Percentiles rank a stretch among this genome's conserved stretches.
These are phyloP conservation scores for Spizellomyces sp. DNA, from an alignment of 192 early-diverging fungal genomes.

Conservation along the genomic window DNA sequence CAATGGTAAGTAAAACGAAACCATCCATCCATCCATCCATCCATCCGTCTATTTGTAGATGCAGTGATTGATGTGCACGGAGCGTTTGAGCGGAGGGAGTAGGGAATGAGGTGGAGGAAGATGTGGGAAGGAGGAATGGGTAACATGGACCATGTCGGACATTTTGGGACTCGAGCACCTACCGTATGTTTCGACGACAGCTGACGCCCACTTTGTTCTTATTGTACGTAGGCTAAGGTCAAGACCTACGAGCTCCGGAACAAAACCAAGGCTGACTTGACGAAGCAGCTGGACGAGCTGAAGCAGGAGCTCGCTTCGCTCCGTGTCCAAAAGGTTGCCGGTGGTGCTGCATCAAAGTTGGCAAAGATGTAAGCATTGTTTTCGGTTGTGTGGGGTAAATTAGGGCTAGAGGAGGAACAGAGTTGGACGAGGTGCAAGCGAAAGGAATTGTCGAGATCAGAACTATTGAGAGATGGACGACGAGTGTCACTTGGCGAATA, in stretches of 20 bases:
- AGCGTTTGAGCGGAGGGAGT: background rate
- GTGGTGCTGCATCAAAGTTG: slow-evolving; percentile 76
- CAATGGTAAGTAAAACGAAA: background rate
- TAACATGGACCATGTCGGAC: too few species aligned
- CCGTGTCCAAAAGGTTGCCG: slow-evolving; percentile 92
- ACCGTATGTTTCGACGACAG: too few species aligned
- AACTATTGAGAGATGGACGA: too few species aligned
- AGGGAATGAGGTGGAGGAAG: background rate
- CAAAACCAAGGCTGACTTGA: slow-evolving; percentile 92
- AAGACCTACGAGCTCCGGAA: slow-evolving; percentile 93
- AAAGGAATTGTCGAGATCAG: too few species aligned
- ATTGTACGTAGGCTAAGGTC: slow-evolving; percentile 68
- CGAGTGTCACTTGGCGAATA: too few species aligned
- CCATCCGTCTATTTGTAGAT: background rate
- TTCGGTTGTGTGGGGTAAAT: too few species aligned
- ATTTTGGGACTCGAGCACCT: too few species aligned
- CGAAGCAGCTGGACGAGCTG: slow-evolving; percentile 88
- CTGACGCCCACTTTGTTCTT: slow-evolving; percentile 14
- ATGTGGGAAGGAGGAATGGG: background rate
- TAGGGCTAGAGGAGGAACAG: too few species aligned
- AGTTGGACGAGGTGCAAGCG: too few species aligned
- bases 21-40: slow-evolving; percentile 7
- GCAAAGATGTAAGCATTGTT: slow-evolving; percentile 70
- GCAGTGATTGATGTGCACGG: background rate
- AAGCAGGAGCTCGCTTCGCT: slow-evolving; percentile 93